Conservation (phyloP, 495 filamentous ascomycete species). For the Aspergillus bertholletiae region DNA sequence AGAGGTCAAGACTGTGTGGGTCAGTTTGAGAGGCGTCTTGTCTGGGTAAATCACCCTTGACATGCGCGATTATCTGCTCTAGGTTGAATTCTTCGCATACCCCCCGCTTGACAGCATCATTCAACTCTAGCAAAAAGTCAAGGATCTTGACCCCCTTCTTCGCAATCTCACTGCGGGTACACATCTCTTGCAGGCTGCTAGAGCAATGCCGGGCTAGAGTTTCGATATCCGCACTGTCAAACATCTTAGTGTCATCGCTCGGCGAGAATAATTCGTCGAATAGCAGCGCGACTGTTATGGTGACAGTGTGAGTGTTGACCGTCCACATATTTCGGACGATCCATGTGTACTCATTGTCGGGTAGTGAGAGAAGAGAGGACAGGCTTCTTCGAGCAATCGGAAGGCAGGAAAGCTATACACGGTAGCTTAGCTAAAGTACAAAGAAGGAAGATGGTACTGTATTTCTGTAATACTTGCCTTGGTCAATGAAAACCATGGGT, state of each 20-base stretch:
- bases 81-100: constrained; percentile 1
- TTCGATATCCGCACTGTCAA: constrained; percentile 3
- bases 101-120: neutral
- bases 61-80: constrained; percentile 6
- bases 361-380: constrained; percentile 5
- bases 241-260: neutral
- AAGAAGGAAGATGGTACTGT: too few relatives aligned
- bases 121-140: constrained; percentile 4
- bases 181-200: constrained; percentile 1
- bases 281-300: constrained; percentile 9
- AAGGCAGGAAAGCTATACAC: constrained; percentile 9
- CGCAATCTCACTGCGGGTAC: constrained; percentile 5
- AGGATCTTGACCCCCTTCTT: constrained; percentile 5
- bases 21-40: too few relatives aligned
- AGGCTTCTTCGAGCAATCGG: constrained; percentile 7
- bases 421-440: neutral
- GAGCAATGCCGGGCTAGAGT: neutral
- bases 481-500: constrained; percentile 14
- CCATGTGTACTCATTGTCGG: constrained; percentile 2
- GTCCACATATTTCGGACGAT: constrained; percentile 11
- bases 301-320: constrained; percentile 12
- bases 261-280: constrained; percentile 11
- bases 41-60: neutral
- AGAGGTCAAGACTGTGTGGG: too few relatives aligned
- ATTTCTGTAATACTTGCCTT: too few relatives aligned